These are phyloP conservation scores for Buddleja alternifolia DNA, from an alignment of 257 asterid species.

Conservation along the genomic window DNA sequence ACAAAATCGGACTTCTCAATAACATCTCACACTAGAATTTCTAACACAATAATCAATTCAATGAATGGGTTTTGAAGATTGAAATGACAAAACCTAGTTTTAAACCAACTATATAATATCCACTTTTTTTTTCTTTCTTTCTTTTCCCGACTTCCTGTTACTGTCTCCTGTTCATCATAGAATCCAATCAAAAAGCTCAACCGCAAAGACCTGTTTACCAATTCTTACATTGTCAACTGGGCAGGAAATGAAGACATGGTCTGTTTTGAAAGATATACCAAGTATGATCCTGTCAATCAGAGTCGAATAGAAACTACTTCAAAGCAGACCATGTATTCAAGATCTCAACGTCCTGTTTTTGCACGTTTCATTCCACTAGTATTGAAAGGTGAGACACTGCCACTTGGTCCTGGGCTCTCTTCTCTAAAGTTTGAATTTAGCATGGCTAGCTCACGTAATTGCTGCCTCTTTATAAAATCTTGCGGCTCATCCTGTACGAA, in stretches of 20 bases:
- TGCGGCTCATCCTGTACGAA: constrained; percentile 82
- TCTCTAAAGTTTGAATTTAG: constrained; percentile 90
- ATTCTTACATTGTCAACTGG: constrained; percentile 23
- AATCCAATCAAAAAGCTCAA: constrained; percentile 35
- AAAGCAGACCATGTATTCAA: constrained; percentile 19
- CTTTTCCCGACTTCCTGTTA: neutral
- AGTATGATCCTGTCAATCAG: constrained; percentile 20
- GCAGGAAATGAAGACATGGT: constrained; percentile 19
- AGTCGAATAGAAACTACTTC: constrained; percentile 16
- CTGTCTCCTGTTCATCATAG: constrained; percentile 32
- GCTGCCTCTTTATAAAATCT: constrained; percentile 92
- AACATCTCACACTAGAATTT: constrained; percentile 48
- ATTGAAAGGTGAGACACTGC: constrained; percentile 92
- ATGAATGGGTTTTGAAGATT: constrained; percentile 42
- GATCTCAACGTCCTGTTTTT: constrained; percentile 77
- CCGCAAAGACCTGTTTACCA: constrained; percentile 26
- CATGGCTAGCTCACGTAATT: constrained; percentile 93
- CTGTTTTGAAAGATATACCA: constrained; percentile 24
- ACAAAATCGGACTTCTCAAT: constrained; percentile 28
- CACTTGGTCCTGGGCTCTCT: constrained; percentile 98
- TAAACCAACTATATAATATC: constrained; percentile 34
- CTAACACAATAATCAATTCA: constrained; percentile 65
- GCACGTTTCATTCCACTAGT: constrained; percentile 95
- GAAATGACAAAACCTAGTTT: constrained; percentile 33
- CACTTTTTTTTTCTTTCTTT: neutral